A percentile compares a stretch with the other conserved stretches of the same genome.
phyloP scores from a whole-genome alignment of 352 stramenopile species.

The Pythium grandisporangium region DNA sequence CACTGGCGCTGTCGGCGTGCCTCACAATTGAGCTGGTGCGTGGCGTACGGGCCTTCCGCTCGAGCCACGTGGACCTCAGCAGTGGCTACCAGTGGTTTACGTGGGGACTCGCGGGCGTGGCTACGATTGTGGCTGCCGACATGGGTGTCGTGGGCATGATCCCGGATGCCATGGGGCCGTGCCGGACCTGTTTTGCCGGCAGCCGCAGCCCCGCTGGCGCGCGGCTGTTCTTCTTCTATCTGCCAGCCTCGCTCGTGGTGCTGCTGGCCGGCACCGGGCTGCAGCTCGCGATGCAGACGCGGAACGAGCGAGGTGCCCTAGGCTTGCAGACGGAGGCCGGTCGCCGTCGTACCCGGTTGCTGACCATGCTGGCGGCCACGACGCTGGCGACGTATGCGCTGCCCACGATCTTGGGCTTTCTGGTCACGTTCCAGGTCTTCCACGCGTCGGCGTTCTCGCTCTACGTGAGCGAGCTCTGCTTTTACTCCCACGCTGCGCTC shows the following conservation, averaged over 20 bases:
- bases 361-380: neutral
- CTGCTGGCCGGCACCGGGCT: constrained; percentile 10
- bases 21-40: constrained; percentile 62
- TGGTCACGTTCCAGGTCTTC: constrained; percentile 10
- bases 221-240: constrained; percentile 23
- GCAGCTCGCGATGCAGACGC: constrained; percentile 12
- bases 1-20: constrained; percentile 42
- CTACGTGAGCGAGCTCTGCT: constrained; percentile 22
- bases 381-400: constrained; percentile 10
- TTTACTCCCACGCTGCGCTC: constrained; percentile 24
- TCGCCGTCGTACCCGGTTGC: constrained; percentile 9
- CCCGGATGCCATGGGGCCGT: constrained; percentile 46
- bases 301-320: constrained; percentile 10
- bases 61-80: constrained; percentile 47
- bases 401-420: constrained; percentile 10
- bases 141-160: constrained; percentile 62
- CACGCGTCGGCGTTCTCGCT: constrained; percentile 9
- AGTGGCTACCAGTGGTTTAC: constrained; percentile 43
- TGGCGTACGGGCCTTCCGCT: constrained; percentile 35
- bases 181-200: constrained; percentile 17
- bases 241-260: constrained; percentile 15
- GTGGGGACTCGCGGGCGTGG: constrained; percentile 30
- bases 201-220: constrained; percentile 16
- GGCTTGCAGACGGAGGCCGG: constrained; percentile 18
- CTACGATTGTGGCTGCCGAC: constrained; percentile 35